Percentiles rank a stretch among this genome's conserved stretches.
These are phyloP conservation scores for Brasenia schreberi DNA, from an alignment of 164 flowering plant species.

Conservation along the genomic window DNA sequence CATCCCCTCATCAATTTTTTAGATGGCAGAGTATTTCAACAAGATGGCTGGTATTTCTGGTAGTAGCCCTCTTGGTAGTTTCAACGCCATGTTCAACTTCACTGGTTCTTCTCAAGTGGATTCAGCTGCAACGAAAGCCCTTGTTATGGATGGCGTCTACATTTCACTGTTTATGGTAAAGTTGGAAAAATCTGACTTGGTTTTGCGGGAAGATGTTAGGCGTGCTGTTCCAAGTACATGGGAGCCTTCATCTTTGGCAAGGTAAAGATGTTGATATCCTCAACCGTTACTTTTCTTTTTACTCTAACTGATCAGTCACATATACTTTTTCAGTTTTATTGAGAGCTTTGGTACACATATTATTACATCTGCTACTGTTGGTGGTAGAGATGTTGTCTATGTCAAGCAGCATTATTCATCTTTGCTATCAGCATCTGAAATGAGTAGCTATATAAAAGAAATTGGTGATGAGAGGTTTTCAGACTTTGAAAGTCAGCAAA, in stretches of 20 bases:
- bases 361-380: constrained; percentile 63
- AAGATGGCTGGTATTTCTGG: constrained; percentile 40
- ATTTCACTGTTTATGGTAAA: constrained; percentile 56
- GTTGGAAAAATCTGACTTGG: no score
- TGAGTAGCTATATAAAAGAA: no score
- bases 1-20: no score
- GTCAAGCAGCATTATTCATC: constrained; percentile 67
- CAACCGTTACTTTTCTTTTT: no score
- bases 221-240: no score
- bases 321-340: constrained; percentile 48
- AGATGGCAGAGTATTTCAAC: constrained; percentile 80
- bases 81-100: constrained; percentile 65
- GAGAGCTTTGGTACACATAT: constrained; percentile 85
- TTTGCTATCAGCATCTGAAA: constrained; percentile 43
- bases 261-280: background rate
- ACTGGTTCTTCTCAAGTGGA: constrained; percentile 52
- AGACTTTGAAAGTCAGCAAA: no score
- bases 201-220: no score
- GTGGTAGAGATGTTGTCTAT: constrained; percentile 76
- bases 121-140: constrained; percentile 51
- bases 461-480: no score
- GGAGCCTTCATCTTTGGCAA: no score
- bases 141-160: constrained; percentile 51
- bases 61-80: constrained; percentile 48
- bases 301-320: no score